Percentiles rank a stretch among this genome's conserved stretches.
Conservation (phyloP, 371 early-diverging fungal genomes). For the Mortierella sp. region DNA sequence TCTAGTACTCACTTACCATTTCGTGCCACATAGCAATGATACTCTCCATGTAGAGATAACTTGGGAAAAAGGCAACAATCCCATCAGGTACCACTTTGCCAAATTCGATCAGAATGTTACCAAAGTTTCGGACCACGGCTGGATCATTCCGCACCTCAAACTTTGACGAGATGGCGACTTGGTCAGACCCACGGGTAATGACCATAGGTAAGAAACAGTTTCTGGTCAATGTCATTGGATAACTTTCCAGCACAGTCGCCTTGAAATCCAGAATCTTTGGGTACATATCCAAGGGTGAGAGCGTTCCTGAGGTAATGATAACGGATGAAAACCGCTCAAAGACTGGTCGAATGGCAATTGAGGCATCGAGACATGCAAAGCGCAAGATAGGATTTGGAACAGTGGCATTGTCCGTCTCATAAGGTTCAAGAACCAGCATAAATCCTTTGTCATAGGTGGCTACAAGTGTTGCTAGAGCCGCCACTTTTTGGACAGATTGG, state of each 20-base stretch:
- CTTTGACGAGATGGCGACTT: constrained; percentile 95
- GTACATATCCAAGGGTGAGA: constrained; percentile 99
- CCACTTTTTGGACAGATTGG: constrained; percentile 86
- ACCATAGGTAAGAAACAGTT: constrained; percentile 97
- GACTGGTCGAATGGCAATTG: constrained; percentile 96
- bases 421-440: constrained; percentile 97
- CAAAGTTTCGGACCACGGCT: constrained; percentile 99
- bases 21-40: constrained; percentile 99
- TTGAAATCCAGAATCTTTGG: constrained; percentile 96
- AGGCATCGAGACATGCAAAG: constrained; percentile 95
- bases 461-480: constrained; percentile 95
- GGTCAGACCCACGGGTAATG: constrained; percentile 98
- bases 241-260: constrained; percentile 87
- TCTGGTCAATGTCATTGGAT: constrained; percentile 93
- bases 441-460: constrained; percentile 98
- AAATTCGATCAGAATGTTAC: constrained; percentile 96
- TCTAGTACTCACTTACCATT: constrained; percentile 69
- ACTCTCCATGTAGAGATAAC: constrained; percentile 99
- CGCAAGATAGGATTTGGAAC: constrained; percentile 97
- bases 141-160: constrained; percentile 99
- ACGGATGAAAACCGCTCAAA: constrained; percentile 97
- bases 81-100: constrained; percentile 98
- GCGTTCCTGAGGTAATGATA: constrained; percentile 99
- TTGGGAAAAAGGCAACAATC: constrained; percentile 99
- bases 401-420: constrained; percentile 91